phyloP scores from a whole-genome alignment of 768 basidiomycete species.

The Filobasidium floriforme region DNA sequence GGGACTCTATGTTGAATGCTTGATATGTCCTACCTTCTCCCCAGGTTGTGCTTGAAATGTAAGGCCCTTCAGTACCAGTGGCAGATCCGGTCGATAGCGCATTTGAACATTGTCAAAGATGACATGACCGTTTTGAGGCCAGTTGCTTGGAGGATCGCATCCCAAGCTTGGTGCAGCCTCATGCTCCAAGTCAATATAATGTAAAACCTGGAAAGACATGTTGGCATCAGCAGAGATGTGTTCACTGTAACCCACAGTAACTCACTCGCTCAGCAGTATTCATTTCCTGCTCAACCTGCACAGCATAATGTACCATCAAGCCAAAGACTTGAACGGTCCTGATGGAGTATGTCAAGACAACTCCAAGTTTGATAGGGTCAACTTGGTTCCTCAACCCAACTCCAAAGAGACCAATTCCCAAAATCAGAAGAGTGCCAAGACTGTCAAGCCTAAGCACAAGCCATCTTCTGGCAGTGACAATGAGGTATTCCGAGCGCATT shows the following conservation, averaged over 20 bases:
- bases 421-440: conserved; percentile 59
- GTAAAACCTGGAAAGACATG: conserved; percentile 73
- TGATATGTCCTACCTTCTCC: conserved; percentile 57
- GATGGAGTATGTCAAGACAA: conserved; percentile 55
- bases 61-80: conserved; percentile 69
- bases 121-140: conserved; percentile 69
- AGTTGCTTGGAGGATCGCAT: conserved; percentile 52
- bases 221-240: conserved; percentile 63
- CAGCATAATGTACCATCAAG: not conserved
- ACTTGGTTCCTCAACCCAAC: conserved; percentile 55
- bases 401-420: conserved; percentile 65
- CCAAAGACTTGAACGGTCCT: conserved; percentile 24
- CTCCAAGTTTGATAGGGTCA: conserved; percentile 58
- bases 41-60: conserved; percentile 61
- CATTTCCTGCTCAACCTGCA: conserved; percentile 37
- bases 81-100: conserved; percentile 70
- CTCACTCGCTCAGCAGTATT: conserved; percentile 63
- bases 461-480: conserved; percentile 46
- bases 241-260: conserved; percentile 49
- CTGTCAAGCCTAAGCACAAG: conserved; percentile 59
- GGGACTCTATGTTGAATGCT: no score
- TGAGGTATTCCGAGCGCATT: conserved; percentile 20
- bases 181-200: conserved; percentile 64
- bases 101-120: conserved; percentile 58
- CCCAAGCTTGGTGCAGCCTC: conserved; percentile 58